A percentile compares a stretch with the other conserved stretches of the same genome.
Conservation (phyloP, 208 protist species). For the Tritrichomonas foetus region DNA sequence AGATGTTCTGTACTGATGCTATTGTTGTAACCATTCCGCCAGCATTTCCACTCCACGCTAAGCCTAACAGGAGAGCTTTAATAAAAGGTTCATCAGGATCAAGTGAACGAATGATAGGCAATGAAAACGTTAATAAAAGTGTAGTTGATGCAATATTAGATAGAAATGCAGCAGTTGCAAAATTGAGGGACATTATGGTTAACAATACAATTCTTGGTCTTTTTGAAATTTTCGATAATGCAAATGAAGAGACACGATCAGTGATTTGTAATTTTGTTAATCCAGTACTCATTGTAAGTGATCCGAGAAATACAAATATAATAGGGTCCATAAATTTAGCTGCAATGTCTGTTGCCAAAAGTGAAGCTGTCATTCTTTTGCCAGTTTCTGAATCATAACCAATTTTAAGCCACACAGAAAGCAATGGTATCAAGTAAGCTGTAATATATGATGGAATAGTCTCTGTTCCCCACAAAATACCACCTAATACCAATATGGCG, state of each 20-base stretch:
- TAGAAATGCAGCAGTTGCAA: not conserved
- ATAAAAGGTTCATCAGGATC: conserved; percentile 18
- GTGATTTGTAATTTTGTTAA: conserved; percentile 30
- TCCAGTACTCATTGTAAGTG: not conserved
- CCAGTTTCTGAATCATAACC: not conserved
- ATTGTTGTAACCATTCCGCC: conserved; percentile 13
- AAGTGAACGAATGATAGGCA: conserved; percentile 8
- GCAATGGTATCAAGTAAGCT: not conserved
- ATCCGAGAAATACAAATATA: conserved; percentile 28
- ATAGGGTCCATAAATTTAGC: conserved; percentile 39
- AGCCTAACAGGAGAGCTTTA: not conserved
- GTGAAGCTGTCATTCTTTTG: not conserved
- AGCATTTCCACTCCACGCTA: not conserved
- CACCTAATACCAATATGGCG: not conserved
- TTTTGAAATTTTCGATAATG: not conserved
- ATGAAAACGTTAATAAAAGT: not conserved
- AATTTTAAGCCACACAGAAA: not conserved
- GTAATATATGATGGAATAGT: conserved; percentile 1
- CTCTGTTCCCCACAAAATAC: not conserved
- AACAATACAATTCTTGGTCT: not conserved
- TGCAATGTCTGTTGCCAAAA: not conserved
- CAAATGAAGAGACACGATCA: not conserved
- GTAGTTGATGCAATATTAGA: conserved; percentile 18
- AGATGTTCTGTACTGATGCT: not conserved
- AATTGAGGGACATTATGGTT: not conserved